Evolutionary conservation across 1,139 yeast species (phyloP).

Genomic region (Hyphopichia fennica): DNA sequence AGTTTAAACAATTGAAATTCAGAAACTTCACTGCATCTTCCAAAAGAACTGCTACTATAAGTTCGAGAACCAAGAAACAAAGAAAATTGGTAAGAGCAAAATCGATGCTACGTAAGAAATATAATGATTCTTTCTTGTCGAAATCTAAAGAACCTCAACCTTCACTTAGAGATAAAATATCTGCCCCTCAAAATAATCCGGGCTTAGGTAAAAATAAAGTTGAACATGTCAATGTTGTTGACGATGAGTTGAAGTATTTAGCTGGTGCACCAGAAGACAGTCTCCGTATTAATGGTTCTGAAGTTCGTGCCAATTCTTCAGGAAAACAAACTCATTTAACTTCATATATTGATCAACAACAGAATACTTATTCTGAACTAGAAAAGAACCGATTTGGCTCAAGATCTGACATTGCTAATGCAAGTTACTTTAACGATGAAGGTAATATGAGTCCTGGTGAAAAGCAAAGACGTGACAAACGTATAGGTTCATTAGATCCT

Average conservation of each 20-base stretch:
- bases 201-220: constrained; percentile 22
- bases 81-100: constrained; percentile 2
- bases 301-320: constrained; percentile 5
- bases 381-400: constrained; percentile 1
- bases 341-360: constrained; percentile 32
- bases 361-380: constrained; percentile 14
- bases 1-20: constrained; percentile 20
- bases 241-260: constrained; percentile 24
- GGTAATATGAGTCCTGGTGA: background rate
- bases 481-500: background rate
- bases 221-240: constrained; percentile 19
- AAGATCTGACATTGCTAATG: background rate
- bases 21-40: constrained; percentile 30
- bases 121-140: no score
- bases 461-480: background rate
- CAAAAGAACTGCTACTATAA: constrained; percentile 22
- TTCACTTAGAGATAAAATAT: constrained; percentile 14
- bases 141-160: background rate
- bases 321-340: constrained; percentile 24
- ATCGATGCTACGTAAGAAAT: constrained; percentile 1
- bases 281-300: constrained; percentile 10
- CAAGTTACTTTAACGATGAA: constrained; percentile 1
- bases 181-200: constrained; percentile 31
- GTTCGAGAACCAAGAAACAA: constrained; percentile 16
- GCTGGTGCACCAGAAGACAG: constrained; percentile 29